These are phyloP conservation scores for Fonsecaea nubica DNA, from an alignment of 2,329 filamentous ascomycete species.

Conservation along the genomic window DNA sequence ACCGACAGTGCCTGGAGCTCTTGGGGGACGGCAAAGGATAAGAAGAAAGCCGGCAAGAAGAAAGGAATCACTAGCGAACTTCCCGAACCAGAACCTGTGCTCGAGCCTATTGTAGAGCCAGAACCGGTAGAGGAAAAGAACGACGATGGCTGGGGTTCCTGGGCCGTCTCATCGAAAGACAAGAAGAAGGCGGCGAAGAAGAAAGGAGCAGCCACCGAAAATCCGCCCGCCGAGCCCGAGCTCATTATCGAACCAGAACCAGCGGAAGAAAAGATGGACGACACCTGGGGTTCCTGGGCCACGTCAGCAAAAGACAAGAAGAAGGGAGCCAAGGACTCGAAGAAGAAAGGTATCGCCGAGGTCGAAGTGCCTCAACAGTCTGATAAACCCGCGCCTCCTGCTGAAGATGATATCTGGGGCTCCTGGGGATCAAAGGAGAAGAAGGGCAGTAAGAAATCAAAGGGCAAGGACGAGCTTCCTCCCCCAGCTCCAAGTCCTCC, in stretches of 20 bases:
- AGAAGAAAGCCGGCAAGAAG: slow-evolving; percentile 25
- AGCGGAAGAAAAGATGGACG: slow-evolving; percentile 35
- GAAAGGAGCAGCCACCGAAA: slow-evolving; percentile 38
- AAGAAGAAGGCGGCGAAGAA: slow-evolving; percentile 58
- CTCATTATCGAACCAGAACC: slow-evolving; percentile 26
- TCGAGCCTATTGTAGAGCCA: slow-evolving; percentile 17
- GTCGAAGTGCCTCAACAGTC: slow-evolving; percentile 26
- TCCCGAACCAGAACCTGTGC: slow-evolving; percentile 11
- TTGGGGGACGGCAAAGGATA: slow-evolving; percentile 22
- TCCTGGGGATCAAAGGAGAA: slow-evolving; percentile 45
- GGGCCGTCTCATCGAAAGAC: slow-evolving; percentile 54
- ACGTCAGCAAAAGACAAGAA: slow-evolving; percentile 46
- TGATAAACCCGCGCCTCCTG: slow-evolving; percentile 27
- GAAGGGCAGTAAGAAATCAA: slow-evolving; percentile 55
- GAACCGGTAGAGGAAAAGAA: slow-evolving; percentile 43
- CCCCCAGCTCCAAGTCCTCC: slow-evolving; percentile 58
- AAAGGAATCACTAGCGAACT: slow-evolving; percentile 9
- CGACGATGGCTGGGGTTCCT: slow-evolving; percentile 54
- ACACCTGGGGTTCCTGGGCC: slow-evolving; percentile 45
- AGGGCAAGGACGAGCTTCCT: slow-evolving; percentile 51
- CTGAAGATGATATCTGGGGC: slow-evolving; percentile 45
- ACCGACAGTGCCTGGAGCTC: slow-evolving; percentile 47
- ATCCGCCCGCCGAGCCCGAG: background rate
- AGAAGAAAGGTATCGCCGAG: slow-evolving; percentile 45
- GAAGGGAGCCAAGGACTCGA: slow-evolving; percentile 54